Base-by-base conservation (phyloP, 495 filamentous ascomycete species). In the Extremus antarcticus region DNA sequence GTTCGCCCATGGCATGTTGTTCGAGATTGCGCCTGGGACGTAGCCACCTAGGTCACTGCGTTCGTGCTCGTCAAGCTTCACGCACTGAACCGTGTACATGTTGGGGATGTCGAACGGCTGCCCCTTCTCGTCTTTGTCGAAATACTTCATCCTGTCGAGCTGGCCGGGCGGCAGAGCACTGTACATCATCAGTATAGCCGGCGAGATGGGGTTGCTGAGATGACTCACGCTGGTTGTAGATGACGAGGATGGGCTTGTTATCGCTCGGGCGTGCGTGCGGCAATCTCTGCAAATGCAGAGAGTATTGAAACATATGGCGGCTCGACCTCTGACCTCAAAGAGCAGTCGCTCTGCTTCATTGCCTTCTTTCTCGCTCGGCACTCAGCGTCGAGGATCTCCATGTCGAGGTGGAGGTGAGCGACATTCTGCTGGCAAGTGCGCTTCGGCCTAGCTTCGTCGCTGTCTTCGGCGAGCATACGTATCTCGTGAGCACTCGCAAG, bases 331-430 rank as follows among this genome's bases (percentile, higher is more conserved):
- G n/a, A n/a, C n/a, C n/a, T n/a, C n/a, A n/a, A n/a, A n/a, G n/a
- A n/a, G n/a, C n/a, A n/a, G n/a, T n/a, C n/a, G n/a, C n/a, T n/a
- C n/a, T n/a, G n/a, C n/a, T n/a, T n/a, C n/a, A n/a, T n/a, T n/a
- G n/a, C n/a, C n/a, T n/a, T n/a, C n/a, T n/a, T n/a, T n/a, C n/a
- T n/a, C n/a, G n/a, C n/a, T n/a, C n/a, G n/a, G n/a, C 94, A 98
- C 68, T 98, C 92, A n/a, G 92, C 92, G 70, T 98, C 92, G 15
- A 98, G 79, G 54, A 98, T 96, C 65, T 98, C 92, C 92, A 98
- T 96, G 55, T 90, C 87, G 11, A 98, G 78, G 41, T 87, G 84
- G 70, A 97, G 90, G 62, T 97, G 92, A 47, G 81, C 83, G 38
- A 95, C 94, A 67, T 98, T 98, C 62, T 91, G 86, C 73, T 94